These are phyloP conservation scores for Backusella tarrabulga DNA, from an alignment of 192 early-diverging fungal genomes.

Conservation along the genomic window DNA sequence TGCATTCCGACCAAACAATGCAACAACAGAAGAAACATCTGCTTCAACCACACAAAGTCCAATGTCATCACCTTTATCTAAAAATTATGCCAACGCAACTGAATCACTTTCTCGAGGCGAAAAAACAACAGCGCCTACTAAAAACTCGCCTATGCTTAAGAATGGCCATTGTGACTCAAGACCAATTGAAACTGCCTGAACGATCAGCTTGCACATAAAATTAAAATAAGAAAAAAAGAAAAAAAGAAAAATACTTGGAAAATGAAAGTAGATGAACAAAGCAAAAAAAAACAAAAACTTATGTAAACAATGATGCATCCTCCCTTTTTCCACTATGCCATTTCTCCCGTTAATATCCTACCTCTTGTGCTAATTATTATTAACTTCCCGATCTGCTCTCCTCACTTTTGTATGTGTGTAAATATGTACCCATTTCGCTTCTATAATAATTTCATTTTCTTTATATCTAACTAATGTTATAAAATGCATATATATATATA, in stretches of 20 bases:
- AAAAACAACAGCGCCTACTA: background rate
- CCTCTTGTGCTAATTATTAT: background rate
- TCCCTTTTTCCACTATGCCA: background rate
- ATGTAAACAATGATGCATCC: background rate
- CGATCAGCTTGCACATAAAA: background rate
- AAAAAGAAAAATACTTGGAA: background rate
- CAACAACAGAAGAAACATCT: background rate
- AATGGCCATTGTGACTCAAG: background rate
- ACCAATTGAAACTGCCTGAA: conserved; percentile 1
- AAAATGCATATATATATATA: background rate
- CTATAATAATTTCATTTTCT: background rate
- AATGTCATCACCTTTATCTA: background rate
- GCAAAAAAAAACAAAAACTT: background rate
- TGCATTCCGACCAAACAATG: background rate
- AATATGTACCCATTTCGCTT: background rate
- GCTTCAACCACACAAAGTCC: background rate
- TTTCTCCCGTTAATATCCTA: background rate
- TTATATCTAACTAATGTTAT: background rate
- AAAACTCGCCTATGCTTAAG: background rate
- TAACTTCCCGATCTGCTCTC: background rate
- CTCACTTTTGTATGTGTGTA: background rate
- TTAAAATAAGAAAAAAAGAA: background rate
- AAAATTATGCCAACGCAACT: background rate
- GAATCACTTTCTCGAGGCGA: background rate
- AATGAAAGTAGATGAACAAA: background rate